Evolutionary conservation across 257 asterid genomes (phyloP).

Genomic region (Plantago elongata): DNA sequence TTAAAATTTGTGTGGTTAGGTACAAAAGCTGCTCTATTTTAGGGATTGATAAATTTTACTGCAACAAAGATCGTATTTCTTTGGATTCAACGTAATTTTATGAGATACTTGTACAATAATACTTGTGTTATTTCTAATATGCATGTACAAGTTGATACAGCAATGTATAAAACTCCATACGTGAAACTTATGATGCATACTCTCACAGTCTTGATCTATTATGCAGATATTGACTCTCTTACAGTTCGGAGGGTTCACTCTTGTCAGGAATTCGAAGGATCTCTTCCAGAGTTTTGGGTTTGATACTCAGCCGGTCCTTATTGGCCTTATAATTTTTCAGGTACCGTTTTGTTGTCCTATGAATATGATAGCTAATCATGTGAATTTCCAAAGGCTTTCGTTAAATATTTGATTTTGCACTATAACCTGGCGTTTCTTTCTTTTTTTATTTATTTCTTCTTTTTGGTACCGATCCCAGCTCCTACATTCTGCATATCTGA

Average conservation of each 20-base stretch:
- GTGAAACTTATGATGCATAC: slow-evolving; percentile 11
- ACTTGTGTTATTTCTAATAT: background rate
- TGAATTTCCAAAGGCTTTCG: no score
- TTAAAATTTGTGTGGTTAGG: no score
- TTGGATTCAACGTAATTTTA: background rate
- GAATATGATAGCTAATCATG: no score
- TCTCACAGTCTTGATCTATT: slow-evolving; percentile 13
- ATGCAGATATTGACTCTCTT: slow-evolving; percentile 78
- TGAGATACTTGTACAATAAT: background rate
- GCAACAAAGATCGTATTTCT: no score
- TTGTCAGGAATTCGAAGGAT: slow-evolving; percentile 88
- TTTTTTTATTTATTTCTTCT: no score
- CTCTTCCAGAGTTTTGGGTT: slow-evolving; percentile 96
- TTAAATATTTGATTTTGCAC: no score
- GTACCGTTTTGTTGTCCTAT: slow-evolving; percentile 23
- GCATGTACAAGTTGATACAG: background rate
- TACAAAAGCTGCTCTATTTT: no score
- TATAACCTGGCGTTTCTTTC: no score
- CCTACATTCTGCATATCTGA: no score
- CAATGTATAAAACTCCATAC: slow-evolving; percentile 7
- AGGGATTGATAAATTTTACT: no score
- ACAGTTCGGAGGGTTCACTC: slow-evolving; percentile 97
- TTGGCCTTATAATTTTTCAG: slow-evolving; percentile 97
- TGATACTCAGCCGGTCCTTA: slow-evolving; percentile 94
- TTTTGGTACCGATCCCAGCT: no score